A percentile compares a stretch with the other conserved stretches of the same genome.
Evolutionary conservation across 306 rosid genomes (phyloP).

Genomic region (Medicago ruthenica): DNA sequence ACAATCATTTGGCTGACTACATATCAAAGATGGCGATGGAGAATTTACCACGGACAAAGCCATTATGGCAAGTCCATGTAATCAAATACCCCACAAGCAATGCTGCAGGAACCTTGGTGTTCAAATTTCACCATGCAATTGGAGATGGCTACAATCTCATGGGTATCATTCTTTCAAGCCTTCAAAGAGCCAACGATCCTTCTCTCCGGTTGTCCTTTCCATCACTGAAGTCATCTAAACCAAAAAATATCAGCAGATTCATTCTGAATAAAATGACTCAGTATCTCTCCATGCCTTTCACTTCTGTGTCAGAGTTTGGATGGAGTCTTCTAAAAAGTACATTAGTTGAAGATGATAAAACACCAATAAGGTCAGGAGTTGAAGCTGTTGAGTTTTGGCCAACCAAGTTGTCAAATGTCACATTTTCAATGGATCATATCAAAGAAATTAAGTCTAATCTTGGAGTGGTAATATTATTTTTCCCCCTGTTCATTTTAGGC

Average conservation of each 20-base stretch:
- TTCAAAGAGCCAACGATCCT: conserved; percentile 40
- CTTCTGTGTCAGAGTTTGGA: conserved; percentile 22
- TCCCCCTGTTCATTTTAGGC: not conserved
- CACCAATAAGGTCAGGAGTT: conserved; percentile 29
- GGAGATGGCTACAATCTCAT: conserved; percentile 57
- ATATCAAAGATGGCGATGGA: conserved; percentile 19
- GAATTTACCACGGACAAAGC: conserved; percentile 4
- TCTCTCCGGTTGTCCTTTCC: conserved; percentile 36
- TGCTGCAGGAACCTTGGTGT: not conserved
- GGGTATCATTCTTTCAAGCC: conserved; percentile 48
- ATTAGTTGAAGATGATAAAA: conserved; percentile 20
- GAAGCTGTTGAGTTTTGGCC: not conserved
- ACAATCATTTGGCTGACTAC: conserved; percentile 19
- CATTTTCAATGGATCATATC: conserved; percentile 30
- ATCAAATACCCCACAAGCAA: conserved; percentile 30
- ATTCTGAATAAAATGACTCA: not conserved
- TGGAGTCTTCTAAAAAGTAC: not conserved
- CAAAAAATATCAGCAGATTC: not conserved
- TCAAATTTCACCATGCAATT: conserved; percentile 55
- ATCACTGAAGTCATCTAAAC: not conserved
- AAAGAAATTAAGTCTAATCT: conserved; percentile 38
- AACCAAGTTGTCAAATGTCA: not conserved
- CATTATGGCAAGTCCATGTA: conserved; percentile 37
- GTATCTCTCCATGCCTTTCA: conserved; percentile 16
- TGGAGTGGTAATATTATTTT: conserved; percentile 32